Base-by-base conservation (phyloP, 257 asterid genomes). In the Ligustrum vulgare region DNA sequence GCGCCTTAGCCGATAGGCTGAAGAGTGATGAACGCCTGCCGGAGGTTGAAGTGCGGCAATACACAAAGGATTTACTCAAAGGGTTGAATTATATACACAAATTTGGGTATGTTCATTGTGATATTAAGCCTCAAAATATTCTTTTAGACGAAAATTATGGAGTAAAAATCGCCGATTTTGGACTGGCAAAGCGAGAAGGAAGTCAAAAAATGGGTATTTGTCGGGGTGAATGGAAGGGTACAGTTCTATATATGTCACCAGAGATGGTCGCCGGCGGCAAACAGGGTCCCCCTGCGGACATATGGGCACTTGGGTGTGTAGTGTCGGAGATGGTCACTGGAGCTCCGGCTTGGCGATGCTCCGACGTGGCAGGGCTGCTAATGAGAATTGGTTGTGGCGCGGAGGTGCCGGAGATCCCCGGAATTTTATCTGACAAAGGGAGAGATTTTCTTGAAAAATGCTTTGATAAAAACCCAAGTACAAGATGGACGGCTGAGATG, bases 401-500 rank as follows among this genome's bases (percentile, higher is more conserved):
- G 0, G 84, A 80, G 71, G 8, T 80, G 69, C 88, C 88, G 9
- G 81, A 76, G 73, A 34, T 84, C 32, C 90, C 87, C 0, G 25
- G 3, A 1, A 7, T 22, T 28, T 45, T 84, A n/a, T 84, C 88
- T 3, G 84, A 41, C n/a, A 78, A 78, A 51, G 88, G 87, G 3
- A 82, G 56, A 20, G 86, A 84, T 73, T 86, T 86, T 60, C 73
- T 82, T 2, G 58, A 56, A 10, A 87, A 62, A 20, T 76, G 86
- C 60, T 82, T 87, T 47, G 86, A 73, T 5, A 87, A 74, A 54
- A 79, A 82, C 69, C 83, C 86, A 0, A 56, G 64, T 7, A 49
- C 70, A 3, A 87, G 91, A 77, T 87, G 91, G 89, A 84, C 89
- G 84, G 87, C 91, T 64, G 89, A 84, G 86, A 86, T 86, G 90